Evolutionary conservation across 192 early-diverging fungal genomes (phyloP).

Genomic region (Entrophospora sp.): DNA sequence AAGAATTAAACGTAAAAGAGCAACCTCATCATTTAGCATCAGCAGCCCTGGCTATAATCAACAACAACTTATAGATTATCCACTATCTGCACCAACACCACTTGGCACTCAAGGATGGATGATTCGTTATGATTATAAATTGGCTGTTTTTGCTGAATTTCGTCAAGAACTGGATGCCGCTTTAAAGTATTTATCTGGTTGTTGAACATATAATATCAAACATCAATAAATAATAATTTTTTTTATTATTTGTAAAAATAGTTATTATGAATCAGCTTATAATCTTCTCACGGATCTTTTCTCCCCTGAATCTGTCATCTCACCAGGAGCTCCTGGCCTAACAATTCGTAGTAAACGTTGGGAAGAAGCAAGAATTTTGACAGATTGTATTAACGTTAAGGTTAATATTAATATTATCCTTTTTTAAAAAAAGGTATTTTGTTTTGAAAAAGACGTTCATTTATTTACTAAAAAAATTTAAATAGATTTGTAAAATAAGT

Average conservation of each 20-base stretch:
- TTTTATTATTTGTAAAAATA: too few species aligned
- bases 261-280: constrained; percentile 65
- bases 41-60: constrained; percentile 25
- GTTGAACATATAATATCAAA: neutral
- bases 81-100: constrained; percentile 13
- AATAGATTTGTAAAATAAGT: constrained; percentile 67
- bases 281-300: constrained; percentile 58
- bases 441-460: neutral
- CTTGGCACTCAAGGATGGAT: constrained; percentile 61
- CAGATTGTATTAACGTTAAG: constrained; percentile 70
- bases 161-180: constrained; percentile 53
- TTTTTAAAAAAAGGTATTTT: neutral
- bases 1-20: constrained; percentile 58
- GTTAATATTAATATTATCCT: constrained; percentile 24
- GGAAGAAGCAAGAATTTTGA: constrained; percentile 62
- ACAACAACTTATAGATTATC: constrained; percentile 17
- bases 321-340: constrained; percentile 35
- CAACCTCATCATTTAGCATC: constrained; percentile 51
- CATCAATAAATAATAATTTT: neutral
- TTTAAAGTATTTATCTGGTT: constrained; percentile 26
- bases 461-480: neutral
- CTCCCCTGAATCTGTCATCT: constrained; percentile 36
- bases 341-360: constrained; percentile 51
- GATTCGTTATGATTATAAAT: constrained; percentile 74
- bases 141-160: constrained; percentile 52